Conservation (phyloP, 1,284 basidiomycete species). For the Puccinia sorghi region DNA sequence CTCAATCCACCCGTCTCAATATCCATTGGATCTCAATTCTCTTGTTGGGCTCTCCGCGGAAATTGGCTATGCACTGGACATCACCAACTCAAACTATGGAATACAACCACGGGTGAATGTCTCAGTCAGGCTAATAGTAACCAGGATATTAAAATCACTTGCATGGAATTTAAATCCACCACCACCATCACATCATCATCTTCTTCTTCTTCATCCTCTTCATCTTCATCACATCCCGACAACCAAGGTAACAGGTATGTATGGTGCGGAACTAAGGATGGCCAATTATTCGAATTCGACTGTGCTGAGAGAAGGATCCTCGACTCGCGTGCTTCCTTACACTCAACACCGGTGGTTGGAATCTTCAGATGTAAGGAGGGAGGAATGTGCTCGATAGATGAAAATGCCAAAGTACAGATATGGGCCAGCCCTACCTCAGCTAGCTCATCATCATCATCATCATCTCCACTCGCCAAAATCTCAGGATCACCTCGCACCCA, state of each 20-base stretch:
- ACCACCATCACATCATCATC: constrained; percentile 20
- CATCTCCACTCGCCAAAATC: constrained; percentile 6
- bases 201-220: too few species aligned
- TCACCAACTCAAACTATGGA: constrained; percentile 67
- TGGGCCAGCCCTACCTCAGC: constrained; percentile 60
- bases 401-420: constrained; percentile 75
- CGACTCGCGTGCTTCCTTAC: constrained; percentile 66
- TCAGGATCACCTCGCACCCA: constrained; percentile 62
- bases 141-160: constrained; percentile 72
- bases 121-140: constrained; percentile 62
- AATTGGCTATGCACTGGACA: constrained; percentile 67
- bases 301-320: constrained; percentile 65
- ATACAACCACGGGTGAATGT: constrained; percentile 57
- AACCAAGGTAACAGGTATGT: constrained; percentile 61
- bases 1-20: constrained; percentile 59
- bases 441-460: constrained; percentile 51
- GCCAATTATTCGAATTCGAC: constrained; percentile 78
- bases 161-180: constrained; percentile 72
- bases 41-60: constrained; percentile 67
- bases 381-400: constrained; percentile 77
- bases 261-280: constrained; percentile 87
- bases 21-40: constrained; percentile 54
- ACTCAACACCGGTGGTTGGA: constrained; percentile 68
- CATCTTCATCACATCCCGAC: constrained; percentile 59
- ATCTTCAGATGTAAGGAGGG: constrained; percentile 68